Evolutionary conservation across 2,329 filamentous ascomycete genomes (phyloP), one percentile per base, ranked within the genome.

Genomic region (Zymoseptoria ardabiliae): DNA sequence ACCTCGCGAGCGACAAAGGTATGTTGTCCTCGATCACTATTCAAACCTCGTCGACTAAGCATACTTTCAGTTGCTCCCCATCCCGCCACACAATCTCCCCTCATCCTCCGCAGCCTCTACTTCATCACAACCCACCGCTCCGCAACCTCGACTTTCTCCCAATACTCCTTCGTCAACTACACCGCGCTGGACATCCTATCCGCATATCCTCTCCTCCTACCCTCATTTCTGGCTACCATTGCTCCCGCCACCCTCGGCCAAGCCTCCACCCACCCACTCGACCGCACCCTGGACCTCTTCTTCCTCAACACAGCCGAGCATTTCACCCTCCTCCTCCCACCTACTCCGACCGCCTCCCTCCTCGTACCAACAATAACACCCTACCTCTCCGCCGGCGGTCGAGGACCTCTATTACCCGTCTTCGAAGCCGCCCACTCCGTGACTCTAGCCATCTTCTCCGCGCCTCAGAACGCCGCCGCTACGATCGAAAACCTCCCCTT

Each of bases 381-480:
- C 0, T 94, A 96, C 70, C 83, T 97, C 2, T 78, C 80, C 50
- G 76, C 82, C n/a, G 82, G 80, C 23, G 79, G 79, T 19, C 81
- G 84, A 63, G 75, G 77, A 21, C 75, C 82, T 52, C 78, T 89
- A 9, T 75, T 86, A 2, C 81, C 86, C 49, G 84, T 95, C n/a
- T 96, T 95, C 68, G 92, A 97, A 74, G 85, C 92, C 0, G 90
- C 91, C 0, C 92, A 97, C 75, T 89, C 88, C 64, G 84, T 92
- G 50, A 83, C 90, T 65, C 82, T 97, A 5, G 85, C 92, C 1
- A 86, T 90, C 3, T 84, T 96, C 52, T 89, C 89, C 0, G 88
- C 89, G 55, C 90, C 91, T 0, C 86, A 89, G 63, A 92, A 91
- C 66, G 85, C 87, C 19, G 75, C 83, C 17, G 76, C 95, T 21